Evolutionary conservation across 2,329 filamentous ascomycete species (phyloP).

Genomic region (Venturiaceae sp.): DNA sequence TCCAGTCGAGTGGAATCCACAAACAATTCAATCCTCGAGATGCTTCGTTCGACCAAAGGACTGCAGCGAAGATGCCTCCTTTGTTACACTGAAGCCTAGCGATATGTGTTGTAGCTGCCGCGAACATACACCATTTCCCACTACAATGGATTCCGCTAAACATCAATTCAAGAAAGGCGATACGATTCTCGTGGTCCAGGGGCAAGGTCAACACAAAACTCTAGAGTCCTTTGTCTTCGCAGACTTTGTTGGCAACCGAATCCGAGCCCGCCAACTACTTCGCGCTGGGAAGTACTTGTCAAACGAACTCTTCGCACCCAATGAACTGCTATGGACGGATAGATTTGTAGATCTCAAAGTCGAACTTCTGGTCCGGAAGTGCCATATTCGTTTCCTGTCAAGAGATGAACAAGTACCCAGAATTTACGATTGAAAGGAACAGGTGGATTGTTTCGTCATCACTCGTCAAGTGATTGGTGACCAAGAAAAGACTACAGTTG

Average conservation of each 20-base stretch:
- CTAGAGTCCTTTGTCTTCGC: conserved; percentile 56
- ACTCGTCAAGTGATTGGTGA: background rate
- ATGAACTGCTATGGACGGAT: conserved; percentile 51
- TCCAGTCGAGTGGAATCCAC: conserved; percentile 47
- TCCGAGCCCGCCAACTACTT: conserved; percentile 42
- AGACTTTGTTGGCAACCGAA: conserved; percentile 18
- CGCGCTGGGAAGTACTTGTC: conserved; percentile 25
- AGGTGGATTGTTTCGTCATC: conserved; percentile 59
- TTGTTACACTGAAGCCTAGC: conserved; percentile 44
- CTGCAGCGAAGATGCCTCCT: conserved; percentile 48
- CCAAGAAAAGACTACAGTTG: background rate
- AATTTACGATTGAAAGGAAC: conserved; percentile 58
- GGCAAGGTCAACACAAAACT: conserved; percentile 9
- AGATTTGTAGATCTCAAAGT: conserved; percentile 27
- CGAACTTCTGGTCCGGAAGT: conserved; percentile 42
- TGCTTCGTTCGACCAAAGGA: conserved; percentile 67
- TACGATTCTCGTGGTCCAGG: conserved; percentile 41
- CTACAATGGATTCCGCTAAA: conserved; percentile 9
- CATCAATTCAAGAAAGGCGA: conserved; percentile 42
- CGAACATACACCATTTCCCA: conserved; percentile 10
- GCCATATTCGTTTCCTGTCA: conserved; percentile 48
- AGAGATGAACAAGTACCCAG: conserved; percentile 33
- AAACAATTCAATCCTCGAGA: conserved; percentile 24
- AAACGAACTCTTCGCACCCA: conserved; percentile 29
- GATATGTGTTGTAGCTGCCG: conserved; percentile 47